Conservation (phyloP, 306 rosid genomes). For the Cucumis cinereus region DNA sequence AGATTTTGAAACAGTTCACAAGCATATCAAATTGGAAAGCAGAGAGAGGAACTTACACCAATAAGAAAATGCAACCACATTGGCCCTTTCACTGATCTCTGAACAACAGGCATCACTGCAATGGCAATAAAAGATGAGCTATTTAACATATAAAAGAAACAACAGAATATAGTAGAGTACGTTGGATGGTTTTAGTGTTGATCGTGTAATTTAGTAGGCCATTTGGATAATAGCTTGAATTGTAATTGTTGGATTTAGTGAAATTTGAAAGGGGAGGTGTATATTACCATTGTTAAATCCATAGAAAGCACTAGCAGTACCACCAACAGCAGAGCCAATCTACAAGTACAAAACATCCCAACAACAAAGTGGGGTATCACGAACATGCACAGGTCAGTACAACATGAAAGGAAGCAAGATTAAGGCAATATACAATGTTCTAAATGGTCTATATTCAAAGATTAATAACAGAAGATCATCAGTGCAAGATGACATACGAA, state of each 20-base stretch:
- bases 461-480: neutral
- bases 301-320: constrained; percentile 82
- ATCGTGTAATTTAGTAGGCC: neutral
- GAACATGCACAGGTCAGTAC: neutral
- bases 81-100: constrained; percentile 58
- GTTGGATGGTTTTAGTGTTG: neutral
- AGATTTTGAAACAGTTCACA: neutral
- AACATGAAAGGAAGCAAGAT: neutral
- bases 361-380: neutral
- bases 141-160: no score
- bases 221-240: neutral
- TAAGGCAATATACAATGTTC: neutral
- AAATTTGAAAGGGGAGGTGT: neutral
- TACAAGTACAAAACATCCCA: constrained; percentile 2
- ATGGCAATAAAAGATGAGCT: neutral
- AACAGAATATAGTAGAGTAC: neutral
- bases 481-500: neutral
- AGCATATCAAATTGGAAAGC: neutral
- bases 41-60: constrained; percentile 49
- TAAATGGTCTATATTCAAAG: neutral
- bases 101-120: constrained; percentile 86
- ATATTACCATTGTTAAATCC: constrained; percentile 77
- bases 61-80: constrained; percentile 90
- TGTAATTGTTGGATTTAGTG: neutral
- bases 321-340: constrained; percentile 97